Conservation (phyloP, 495 filamentous ascomycete species). For the Elaphomyces granulatus region DNA sequence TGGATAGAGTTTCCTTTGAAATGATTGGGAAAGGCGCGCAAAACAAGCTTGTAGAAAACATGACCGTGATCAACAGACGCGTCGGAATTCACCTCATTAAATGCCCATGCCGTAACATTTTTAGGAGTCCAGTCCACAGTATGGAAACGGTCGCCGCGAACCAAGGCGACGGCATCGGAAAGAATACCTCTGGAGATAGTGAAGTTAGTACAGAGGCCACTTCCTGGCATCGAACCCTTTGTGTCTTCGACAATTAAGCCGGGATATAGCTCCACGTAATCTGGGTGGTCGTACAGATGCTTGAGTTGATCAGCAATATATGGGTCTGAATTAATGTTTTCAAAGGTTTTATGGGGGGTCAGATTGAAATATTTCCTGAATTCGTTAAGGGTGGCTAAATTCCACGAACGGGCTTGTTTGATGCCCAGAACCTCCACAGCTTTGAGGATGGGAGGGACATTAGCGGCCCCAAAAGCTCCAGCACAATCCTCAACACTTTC, state of each 20-base stretch:
- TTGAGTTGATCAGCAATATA: conserved; percentile 56
- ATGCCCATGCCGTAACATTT: conserved; percentile 73
- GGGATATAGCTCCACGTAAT: conserved; percentile 70
- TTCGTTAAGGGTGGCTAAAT: conserved; percentile 71
- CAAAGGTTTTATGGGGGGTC: conserved; percentile 59
- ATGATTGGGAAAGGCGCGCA: conserved; percentile 45
- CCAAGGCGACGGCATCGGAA: conserved; percentile 74
- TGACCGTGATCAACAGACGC: conserved; percentile 38
- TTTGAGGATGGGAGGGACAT: conserved; percentile 58
- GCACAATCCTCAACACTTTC: conserved; percentile 47
- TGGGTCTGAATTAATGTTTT: conserved; percentile 71
- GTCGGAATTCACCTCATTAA: conserved; percentile 36
- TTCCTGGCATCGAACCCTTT: conserved; percentile 64
- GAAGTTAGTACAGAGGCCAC: conserved; percentile 67
- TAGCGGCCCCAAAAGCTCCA: conserved; percentile 52
- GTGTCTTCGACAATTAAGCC: conserved; percentile 70
- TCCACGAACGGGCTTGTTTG: conserved; percentile 70
- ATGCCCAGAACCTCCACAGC: conserved; percentile 77
- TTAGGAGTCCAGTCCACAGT: conserved; percentile 60
- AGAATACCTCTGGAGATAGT: conserved; percentile 73
- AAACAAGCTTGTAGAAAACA: conserved; percentile 45
- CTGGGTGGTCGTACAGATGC: conserved; percentile 64
- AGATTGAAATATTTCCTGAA: conserved; percentile 72
- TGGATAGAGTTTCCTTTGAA: conserved; percentile 43
- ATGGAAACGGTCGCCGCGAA: conserved; percentile 78